phyloP scores from a whole-genome alignment of 78 protist species.

The Dictyostelium brefeldianum region DNA sequence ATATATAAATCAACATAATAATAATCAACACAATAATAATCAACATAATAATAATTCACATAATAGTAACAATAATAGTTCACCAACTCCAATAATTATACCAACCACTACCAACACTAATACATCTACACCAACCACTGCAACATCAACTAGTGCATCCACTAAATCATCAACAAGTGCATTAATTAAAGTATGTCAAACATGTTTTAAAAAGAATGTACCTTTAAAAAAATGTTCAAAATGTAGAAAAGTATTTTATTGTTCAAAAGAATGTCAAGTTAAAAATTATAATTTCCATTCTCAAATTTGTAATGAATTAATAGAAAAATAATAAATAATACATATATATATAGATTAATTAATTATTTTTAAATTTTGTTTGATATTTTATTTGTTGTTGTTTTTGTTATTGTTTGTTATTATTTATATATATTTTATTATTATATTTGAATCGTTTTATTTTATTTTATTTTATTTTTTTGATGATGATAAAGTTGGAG shows the following conservation, averaged over 20 bases:
- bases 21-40: neutral
- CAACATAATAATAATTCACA: neutral
- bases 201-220: conserved; percentile 48
- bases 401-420: no score
- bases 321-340: neutral
- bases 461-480: no score
- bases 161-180: conserved; percentile 11
- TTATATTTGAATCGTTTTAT: no score
- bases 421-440: no score
- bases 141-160: neutral
- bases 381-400: no score
- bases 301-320: conserved; percentile 18
- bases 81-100: neutral
- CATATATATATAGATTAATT: no score
- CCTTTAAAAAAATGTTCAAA: conserved; percentile 61
- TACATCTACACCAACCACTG: neutral
- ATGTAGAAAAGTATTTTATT: conserved; percentile 65
- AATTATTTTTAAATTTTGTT: no score
- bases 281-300: conserved; percentile 66
- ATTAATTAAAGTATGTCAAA: conserved; percentile 69
- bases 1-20: neutral
- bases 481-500: no score
- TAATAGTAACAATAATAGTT: neutral
- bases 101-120: neutral
- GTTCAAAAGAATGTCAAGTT: conserved; percentile 75